Evolutionary conservation across 1,139 yeast genomes (phyloP).

Genomic region (Meyerozyma smithsonii): DNA sequence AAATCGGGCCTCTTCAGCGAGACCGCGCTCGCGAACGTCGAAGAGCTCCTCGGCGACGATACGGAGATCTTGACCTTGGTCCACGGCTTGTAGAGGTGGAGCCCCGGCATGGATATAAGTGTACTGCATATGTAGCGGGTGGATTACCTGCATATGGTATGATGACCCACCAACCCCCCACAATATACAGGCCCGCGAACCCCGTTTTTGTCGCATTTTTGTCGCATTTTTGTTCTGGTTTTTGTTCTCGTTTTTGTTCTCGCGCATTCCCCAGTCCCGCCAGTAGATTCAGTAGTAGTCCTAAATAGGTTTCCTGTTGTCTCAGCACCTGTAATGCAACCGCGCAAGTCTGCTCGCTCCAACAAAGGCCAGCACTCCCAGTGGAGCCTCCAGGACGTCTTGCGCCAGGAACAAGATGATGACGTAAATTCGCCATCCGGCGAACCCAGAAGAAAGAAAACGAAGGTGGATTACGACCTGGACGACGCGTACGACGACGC

Average conservation of each 20-base stretch:
- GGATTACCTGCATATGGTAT: no score
- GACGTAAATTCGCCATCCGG: not conserved
- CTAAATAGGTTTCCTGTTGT: not conserved
- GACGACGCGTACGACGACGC: conserved; percentile 4
- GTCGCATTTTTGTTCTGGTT: not conserved
- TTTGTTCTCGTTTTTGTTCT: not conserved
- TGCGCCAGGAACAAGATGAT: conserved; percentile 1
- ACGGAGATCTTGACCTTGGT: conserved; percentile 43
- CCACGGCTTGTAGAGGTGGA: conserved; percentile 28
- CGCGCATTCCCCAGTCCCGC: not conserved
- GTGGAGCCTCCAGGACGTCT: not conserved
- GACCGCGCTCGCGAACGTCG: conserved; percentile 66
- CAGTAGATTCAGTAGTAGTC: not conserved
- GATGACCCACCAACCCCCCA: no score
- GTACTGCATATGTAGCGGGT: not conserved
- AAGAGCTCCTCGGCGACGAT: conserved; percentile 51
- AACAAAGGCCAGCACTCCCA: conserved; percentile 3
- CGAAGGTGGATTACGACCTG: not conserved
- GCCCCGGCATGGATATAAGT: not conserved
- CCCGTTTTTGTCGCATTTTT: no score
- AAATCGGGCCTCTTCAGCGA: conserved; percentile 73
- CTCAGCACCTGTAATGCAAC: not conserved
- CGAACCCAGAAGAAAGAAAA: not conserved
- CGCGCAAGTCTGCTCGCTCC: conserved; percentile 2
- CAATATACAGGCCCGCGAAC: no score